Percentiles rank a stretch among this genome's conserved stretches.
These are phyloP conservation scores for Apiotrichum veenhuisii DNA, from an alignment of 1,284 basidiomycete genomes.

Conservation along the genomic window DNA sequence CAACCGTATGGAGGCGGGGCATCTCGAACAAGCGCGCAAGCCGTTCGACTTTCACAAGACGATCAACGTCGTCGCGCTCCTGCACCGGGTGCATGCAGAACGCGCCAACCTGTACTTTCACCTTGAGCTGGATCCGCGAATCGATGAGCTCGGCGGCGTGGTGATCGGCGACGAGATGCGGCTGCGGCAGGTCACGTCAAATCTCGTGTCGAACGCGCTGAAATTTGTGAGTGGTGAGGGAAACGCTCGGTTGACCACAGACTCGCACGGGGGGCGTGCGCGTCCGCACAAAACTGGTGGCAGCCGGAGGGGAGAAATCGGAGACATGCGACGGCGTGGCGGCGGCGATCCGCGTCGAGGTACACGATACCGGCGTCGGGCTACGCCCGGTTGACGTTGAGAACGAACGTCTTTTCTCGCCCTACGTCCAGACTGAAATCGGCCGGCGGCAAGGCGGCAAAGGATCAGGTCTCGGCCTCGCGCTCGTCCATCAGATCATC, in stretches of 20 bases:
- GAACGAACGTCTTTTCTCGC: conserved; percentile 51
- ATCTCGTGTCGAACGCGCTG: conserved; percentile 51
- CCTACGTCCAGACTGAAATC: conserved; percentile 52
- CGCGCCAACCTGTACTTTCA: conserved; percentile 66
- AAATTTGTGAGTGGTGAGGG: conserved; percentile 54
- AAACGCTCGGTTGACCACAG: not conserved
- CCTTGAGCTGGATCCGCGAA: conserved; percentile 65
- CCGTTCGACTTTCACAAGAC: conserved; percentile 81
- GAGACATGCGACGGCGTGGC: too few species aligned
- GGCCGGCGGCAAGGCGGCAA: conserved; percentile 80
- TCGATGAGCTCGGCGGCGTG: conserved; percentile 60
- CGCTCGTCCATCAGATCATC: conserved; percentile 84
- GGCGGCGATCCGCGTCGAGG: conserved; percentile 67
- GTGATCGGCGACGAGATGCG: conserved; percentile 60
- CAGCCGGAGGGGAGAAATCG: too few species aligned
- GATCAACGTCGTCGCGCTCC: conserved; percentile 74
- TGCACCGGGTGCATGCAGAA: conserved; percentile 69
- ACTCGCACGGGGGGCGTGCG: conserved; percentile 60
- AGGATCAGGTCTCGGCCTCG: conserved; percentile 79
- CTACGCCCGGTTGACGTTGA: conserved; percentile 67
- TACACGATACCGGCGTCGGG: conserved; percentile 74
- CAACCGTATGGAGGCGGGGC: conserved; percentile 53
- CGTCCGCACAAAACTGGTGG: conserved; percentile 44
- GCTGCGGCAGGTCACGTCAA: conserved; percentile 66
- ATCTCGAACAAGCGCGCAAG: conserved; percentile 46